Percentiles rank a stretch among this genome's conserved stretches.
These are phyloP conservation scores for Pseudogymnoascus sp. DNA, from an alignment of 2,329 filamentous ascomycete genomes.

Conservation along the genomic window DNA sequence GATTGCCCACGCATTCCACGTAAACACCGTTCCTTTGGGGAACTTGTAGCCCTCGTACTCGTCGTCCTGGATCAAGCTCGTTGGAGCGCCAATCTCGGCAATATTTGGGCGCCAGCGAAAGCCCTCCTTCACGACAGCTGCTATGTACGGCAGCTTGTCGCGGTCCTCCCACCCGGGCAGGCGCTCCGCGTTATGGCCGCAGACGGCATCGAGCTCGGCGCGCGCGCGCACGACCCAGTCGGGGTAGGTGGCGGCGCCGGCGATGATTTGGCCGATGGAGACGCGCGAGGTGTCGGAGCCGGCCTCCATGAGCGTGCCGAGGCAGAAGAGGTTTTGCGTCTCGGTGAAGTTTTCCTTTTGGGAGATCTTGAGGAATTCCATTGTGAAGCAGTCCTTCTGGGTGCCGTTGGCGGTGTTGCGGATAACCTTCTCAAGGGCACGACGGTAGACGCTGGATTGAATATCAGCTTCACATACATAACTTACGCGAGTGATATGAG, in stretches of 20 bases:
- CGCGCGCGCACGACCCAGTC: constrained; percentile 27
- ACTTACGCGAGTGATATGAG: neutral
- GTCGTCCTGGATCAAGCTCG: constrained; percentile 34
- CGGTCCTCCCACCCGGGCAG: constrained; percentile 35
- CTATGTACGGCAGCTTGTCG: constrained; percentile 33
- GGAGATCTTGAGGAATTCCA: constrained; percentile 23
- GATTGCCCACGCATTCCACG: constrained; percentile 33
- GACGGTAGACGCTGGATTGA: constrained; percentile 20
- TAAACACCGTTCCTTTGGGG: constrained; percentile 35
- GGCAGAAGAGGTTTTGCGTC: constrained; percentile 24
- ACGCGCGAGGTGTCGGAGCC: constrained; percentile 37
- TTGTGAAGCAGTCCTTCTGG: constrained; percentile 26
- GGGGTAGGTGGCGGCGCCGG: constrained; percentile 22
- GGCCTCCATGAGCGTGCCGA: constrained; percentile 33
- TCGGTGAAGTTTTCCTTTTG: constrained; percentile 19
- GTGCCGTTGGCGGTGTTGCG: constrained; percentile 21
- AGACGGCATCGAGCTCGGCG: constrained; percentile 36
- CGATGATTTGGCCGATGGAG: constrained; percentile 26
- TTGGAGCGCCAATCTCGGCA: constrained; percentile 28
- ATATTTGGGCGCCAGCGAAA: constrained; percentile 38
- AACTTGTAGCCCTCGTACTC: constrained; percentile 38
- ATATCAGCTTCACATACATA: neutral
- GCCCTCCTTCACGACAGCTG: constrained; percentile 37
- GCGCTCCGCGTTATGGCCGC: constrained; percentile 29
- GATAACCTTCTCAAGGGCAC: constrained; percentile 21